phyloP scores from a whole-genome alignment of 805 yeast genomes.

The Lachancea kluyveri region DNA sequence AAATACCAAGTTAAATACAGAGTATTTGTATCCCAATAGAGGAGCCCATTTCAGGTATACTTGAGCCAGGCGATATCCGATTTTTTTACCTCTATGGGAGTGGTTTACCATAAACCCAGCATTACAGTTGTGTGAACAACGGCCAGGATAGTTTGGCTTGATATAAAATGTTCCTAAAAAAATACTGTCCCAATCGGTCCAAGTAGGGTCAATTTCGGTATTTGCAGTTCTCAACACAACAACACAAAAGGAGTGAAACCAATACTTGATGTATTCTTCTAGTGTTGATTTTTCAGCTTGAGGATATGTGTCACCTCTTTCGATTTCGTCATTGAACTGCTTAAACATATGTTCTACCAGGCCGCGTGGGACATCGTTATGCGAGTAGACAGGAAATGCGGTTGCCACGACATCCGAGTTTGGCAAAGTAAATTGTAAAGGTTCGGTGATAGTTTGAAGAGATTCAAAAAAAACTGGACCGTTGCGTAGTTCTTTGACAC shows the following conservation, averaged over 20 bases:
- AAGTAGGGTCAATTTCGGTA: constrained; percentile 13
- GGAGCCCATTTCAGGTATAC: constrained; percentile 71
- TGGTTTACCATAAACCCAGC: constrained; percentile 76
- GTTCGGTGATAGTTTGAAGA: constrained; percentile 31
- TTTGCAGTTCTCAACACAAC: constrained; percentile 46
- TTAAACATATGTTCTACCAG: constrained; percentile 41
- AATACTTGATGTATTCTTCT: constrained; percentile 53
- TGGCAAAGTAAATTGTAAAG: constrained; percentile 35
- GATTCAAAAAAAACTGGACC: constrained; percentile 33
- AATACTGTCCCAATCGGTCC: constrained; percentile 38
- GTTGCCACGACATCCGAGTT: constrained; percentile 47
- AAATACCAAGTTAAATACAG: constrained; percentile 84
- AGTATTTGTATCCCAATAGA: constrained; percentile 66
- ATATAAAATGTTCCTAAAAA: constrained; percentile 73
- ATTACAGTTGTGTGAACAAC: constrained; percentile 83
- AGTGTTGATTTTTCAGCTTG: constrained; percentile 35
- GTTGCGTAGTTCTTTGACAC: constrained; percentile 13
- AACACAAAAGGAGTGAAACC: constrained; percentile 64
- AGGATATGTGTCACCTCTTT: constrained; percentile 74
- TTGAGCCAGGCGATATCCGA: constrained; percentile 67
- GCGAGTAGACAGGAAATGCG: constrained; percentile 50
- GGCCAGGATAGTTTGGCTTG: constrained; percentile 81
- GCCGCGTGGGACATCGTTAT: constrained; percentile 42
- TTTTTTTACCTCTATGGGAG: constrained; percentile 52
- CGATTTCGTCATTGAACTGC: constrained; percentile 60